Conservation (phyloP, 1,139 yeast species). For the Suhomyces ambrosiae region DNA sequence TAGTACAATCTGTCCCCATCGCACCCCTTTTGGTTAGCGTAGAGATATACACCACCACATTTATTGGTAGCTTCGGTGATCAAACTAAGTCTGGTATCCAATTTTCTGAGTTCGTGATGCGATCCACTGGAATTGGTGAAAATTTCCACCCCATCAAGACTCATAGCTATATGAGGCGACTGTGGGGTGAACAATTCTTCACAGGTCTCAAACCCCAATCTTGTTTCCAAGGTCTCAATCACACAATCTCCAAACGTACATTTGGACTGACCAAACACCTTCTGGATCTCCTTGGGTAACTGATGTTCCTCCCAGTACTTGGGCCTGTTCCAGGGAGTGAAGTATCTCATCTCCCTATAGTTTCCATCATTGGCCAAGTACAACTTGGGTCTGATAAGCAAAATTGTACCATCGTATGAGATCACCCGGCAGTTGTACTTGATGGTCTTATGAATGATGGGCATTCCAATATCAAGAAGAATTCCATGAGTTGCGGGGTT, state of each 20-base stretch:
- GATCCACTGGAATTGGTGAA: constrained; percentile 95
- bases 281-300: constrained; percentile 68
- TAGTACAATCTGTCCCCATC: constrained; percentile 97
- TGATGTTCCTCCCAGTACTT: constrained; percentile 70
- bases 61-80: constrained; percentile 91
- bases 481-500: constrained; percentile 72
- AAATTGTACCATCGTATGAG: constrained; percentile 74
- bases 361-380: constrained; percentile 97
- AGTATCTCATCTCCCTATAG: constrained; percentile 95
- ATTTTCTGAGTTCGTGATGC: constrained; percentile 91
- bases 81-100: constrained; percentile 78
- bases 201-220: constrained; percentile 94
- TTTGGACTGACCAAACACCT: constrained; percentile 60
- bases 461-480: constrained; percentile 90
- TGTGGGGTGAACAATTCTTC: constrained; percentile 96
- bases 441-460: constrained; percentile 81
- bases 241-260: constrained; percentile 92
- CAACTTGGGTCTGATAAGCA: constrained; percentile 87
- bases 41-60: constrained; percentile 93
- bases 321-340: constrained; percentile 89
- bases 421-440: constrained; percentile 89
- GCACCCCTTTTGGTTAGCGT: constrained; percentile 95
- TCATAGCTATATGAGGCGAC: constrained; percentile 89
- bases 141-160: constrained; percentile 94
- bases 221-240: constrained; percentile 78